These are phyloP conservation scores for Zea luxurians DNA, from an alignment of 176 grass and related monocot genomes.

Conservation along the genomic window DNA sequence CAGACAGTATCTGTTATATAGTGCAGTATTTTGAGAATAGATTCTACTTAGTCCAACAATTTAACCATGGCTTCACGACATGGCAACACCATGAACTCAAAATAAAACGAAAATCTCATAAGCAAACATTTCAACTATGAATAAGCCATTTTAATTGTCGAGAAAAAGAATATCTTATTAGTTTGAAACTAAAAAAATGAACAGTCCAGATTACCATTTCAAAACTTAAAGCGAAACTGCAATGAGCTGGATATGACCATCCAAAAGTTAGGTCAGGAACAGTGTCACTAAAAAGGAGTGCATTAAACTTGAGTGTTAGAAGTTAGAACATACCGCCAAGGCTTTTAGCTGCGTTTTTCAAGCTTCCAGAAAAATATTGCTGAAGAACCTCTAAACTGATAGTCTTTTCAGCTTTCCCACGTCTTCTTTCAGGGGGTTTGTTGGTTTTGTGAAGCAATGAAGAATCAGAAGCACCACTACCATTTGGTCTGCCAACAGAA, in stretches of 20 bases:
- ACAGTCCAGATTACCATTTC: background rate
- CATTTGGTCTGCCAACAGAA: slow-evolving; percentile 45
- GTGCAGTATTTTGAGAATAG: slow-evolving; percentile 7
- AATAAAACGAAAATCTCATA: slow-evolving; percentile 15
- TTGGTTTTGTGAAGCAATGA: slow-evolving; percentile 55
- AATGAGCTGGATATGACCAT: slow-evolving; percentile 1
- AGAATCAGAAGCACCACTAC: slow-evolving; percentile 55
- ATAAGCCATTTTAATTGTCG: background rate
- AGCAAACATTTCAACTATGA: background rate
- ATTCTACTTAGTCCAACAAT: slow-evolving; percentile 1
- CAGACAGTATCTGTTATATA: background rate
- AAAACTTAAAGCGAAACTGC: background rate
- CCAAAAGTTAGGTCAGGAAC: slow-evolving; percentile 20
- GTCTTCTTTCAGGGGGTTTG: slow-evolving; percentile 62
- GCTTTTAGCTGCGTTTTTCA: slow-evolving; percentile 92
- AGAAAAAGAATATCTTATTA: background rate
- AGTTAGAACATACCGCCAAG: slow-evolving; percentile 70
- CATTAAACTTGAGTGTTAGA: slow-evolving; percentile 13
- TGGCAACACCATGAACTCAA: slow-evolving; percentile 1
- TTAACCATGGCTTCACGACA: background rate
- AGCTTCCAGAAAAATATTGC: slow-evolving; percentile 87
- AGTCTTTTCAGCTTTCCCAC: slow-evolving; percentile 94
- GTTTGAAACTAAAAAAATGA: background rate
- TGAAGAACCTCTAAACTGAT: slow-evolving; percentile 91
- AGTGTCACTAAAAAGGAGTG: slow-evolving; percentile 5